phyloP scores from a whole-genome alignment of 2,329 filamentous ascomycete genomes.

The Verticillium zaregamsianum region DNA sequence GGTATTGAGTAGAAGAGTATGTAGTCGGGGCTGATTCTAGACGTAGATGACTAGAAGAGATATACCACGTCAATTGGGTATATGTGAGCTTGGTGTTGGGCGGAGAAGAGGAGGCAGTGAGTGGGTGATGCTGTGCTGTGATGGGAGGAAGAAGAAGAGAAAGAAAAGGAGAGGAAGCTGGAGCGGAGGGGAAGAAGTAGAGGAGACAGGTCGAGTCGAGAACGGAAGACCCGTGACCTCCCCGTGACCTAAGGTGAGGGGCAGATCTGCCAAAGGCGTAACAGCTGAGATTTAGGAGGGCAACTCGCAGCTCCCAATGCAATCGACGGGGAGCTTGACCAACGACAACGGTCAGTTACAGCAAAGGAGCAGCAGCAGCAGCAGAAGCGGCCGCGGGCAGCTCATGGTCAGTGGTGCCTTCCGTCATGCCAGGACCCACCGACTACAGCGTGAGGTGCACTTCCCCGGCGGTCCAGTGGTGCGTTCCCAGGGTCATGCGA shows the following conservation, averaged over 20 bases:
- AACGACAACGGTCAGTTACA: not conserved
- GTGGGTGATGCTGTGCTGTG: slow-evolving; percentile 7
- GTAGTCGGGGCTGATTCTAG: not conserved
- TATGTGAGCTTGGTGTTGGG: slow-evolving; percentile 2
- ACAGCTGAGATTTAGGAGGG: not conserved
- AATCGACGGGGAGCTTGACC: not conserved
- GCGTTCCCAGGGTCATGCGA: not conserved
- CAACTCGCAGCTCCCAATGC: not conserved
- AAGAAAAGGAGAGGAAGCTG: slow-evolving; percentile 14
- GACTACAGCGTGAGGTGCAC: not conserved
- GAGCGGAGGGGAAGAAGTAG: slow-evolving; percentile 15
- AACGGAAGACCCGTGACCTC: not conserved
- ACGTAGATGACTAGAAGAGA: not conserved
- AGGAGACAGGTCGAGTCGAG: slow-evolving; percentile 13
- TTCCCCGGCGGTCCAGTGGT: not conserved
- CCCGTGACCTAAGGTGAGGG: slow-evolving; percentile 2
- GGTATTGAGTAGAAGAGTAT: slow-evolving; percentile 11
- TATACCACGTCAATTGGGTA: not conserved
- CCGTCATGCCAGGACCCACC: not conserved
- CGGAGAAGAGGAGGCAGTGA: slow-evolving; percentile 5
- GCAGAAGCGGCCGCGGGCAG: not conserved
- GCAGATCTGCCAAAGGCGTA: not conserved
- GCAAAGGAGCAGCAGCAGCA: not conserved
- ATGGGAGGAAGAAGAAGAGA: slow-evolving; percentile 14
- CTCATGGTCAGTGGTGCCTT: not conserved